These are phyloP conservation scores for Phytophthora hibernalis DNA, from an alignment of 352 stramenopile genomes.

Conservation along the genomic window DNA sequence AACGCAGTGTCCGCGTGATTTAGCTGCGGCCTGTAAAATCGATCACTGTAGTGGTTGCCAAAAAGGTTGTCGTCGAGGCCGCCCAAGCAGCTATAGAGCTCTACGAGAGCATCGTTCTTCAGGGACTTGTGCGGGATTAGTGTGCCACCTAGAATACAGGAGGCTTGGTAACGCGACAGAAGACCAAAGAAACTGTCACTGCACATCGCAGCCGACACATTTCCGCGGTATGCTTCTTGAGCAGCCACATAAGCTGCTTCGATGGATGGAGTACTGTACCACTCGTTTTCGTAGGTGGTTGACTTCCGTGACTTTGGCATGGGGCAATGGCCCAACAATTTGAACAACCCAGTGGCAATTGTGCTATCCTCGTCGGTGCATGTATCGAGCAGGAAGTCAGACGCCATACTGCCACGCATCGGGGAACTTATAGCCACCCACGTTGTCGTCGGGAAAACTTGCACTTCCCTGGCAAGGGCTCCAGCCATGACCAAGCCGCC, in stretches of 20 bases:
- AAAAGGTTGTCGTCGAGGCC: constrained; percentile 37
- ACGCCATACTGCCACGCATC: constrained; percentile 52
- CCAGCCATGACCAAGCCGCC: constrained; percentile 35
- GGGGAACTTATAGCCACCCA: constrained; percentile 46
- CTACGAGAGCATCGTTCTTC: constrained; percentile 47
- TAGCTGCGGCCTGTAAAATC: constrained; percentile 43
- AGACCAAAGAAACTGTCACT: constrained; percentile 45
- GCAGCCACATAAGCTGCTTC: constrained; percentile 36
- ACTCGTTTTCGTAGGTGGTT: constrained; percentile 36
- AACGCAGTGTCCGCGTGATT: constrained; percentile 59
- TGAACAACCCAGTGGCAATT: constrained; percentile 17
- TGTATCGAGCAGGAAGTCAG: constrained; percentile 36
- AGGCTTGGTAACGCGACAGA: constrained; percentile 30
- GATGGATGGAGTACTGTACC: constrained; percentile 28
- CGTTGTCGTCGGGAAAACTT: constrained; percentile 16
- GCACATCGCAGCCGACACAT: constrained; percentile 50
- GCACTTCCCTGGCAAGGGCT: constrained; percentile 34
- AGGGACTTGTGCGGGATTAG: constrained; percentile 40
- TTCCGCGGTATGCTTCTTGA: constrained; percentile 36
- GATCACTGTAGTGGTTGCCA: constrained; percentile 27
- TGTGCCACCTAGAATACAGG: constrained; percentile 24
- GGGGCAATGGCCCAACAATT: constrained; percentile 45
- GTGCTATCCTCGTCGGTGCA: constrained; percentile 31
- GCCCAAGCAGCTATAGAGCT: constrained; percentile 48
- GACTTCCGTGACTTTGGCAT: constrained; percentile 23